Percentiles rank a stretch among this genome's conserved stretches.
Conservation (phyloP, 805 yeast genomes). For the Pichia sporocuriosa region DNA sequence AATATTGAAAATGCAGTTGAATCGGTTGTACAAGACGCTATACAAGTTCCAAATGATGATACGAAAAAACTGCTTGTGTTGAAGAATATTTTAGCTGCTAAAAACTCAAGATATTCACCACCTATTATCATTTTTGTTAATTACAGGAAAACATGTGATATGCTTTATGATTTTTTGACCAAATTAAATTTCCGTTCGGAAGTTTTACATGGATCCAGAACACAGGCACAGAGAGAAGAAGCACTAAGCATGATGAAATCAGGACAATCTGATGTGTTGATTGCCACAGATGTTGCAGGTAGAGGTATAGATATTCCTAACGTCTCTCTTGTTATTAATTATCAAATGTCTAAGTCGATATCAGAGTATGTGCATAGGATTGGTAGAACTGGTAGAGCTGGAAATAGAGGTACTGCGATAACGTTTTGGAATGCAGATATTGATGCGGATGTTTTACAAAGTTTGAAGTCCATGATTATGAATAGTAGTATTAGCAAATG, state of each 20-base stretch:
- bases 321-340: constrained; percentile 80
- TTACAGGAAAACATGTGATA: constrained; percentile 66
- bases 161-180: constrained; percentile 45
- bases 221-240: constrained; percentile 79
- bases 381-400: constrained; percentile 97
- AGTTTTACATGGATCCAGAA: constrained; percentile 78
- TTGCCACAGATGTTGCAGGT: constrained; percentile 95
- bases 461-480: constrained; percentile 43
- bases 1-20: constrained; percentile 58
- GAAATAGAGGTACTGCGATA: constrained; percentile 66
- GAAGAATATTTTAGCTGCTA: constrained; percentile 28
- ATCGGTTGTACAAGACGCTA: constrained; percentile 64
- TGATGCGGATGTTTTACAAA: constrained; percentile 47
- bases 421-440: constrained; percentile 56
- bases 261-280: constrained; percentile 53
- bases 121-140: constrained; percentile 80
- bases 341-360: constrained; percentile 68
- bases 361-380: constrained; percentile 89
- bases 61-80: constrained; percentile 40
- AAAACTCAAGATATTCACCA: constrained; percentile 37
- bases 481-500: constrained; percentile 33
- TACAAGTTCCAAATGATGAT: constrained; percentile 39
- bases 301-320: constrained; percentile 91
- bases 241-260: constrained; percentile 55
- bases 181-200: constrained; percentile 44